Evolutionary conservation across 1,284 basidiomycete genomes (phyloP).

Genomic region (Sporisorium scitamineum): DNA sequence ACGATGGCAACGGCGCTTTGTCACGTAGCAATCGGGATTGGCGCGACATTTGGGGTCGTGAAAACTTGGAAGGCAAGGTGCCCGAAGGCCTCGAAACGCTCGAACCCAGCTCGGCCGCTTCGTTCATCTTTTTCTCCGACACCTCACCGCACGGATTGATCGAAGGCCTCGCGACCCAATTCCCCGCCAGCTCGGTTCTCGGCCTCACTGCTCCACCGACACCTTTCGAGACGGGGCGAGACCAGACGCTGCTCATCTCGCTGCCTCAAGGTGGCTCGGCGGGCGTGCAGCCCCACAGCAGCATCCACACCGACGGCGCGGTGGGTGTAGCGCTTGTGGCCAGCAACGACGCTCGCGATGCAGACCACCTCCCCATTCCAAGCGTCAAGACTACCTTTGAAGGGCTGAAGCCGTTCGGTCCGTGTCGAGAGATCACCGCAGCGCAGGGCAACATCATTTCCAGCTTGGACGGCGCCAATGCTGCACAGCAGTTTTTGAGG

Average conservation of each 20-base stretch:
- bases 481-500: constrained; percentile 77
- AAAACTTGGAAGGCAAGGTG: constrained; percentile 54
- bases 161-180: constrained; percentile 72
- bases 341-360: constrained; percentile 24
- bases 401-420: constrained; percentile 74
- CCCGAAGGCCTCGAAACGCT: constrained; percentile 38
- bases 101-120: constrained; percentile 68
- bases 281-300: constrained; percentile 64
- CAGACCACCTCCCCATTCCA: constrained; percentile 49
- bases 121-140: constrained; percentile 77
- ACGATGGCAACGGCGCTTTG: constrained; percentile 35
- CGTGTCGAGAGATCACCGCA: constrained; percentile 75
- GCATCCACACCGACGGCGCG: constrained; percentile 76
- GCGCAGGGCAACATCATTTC: constrained; percentile 84
- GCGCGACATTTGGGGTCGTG: constrained; percentile 60
- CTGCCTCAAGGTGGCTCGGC: constrained; percentile 21
- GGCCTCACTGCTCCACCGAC: constrained; percentile 82
- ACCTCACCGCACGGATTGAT: constrained; percentile 76
- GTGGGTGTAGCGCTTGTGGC: constrained; percentile 77
- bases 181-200: constrained; percentile 74
- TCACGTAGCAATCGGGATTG: constrained; percentile 45
- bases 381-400: constrained; percentile 72
- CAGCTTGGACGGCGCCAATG: constrained; percentile 76
- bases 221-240: constrained; percentile 84
- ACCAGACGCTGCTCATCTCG: constrained; percentile 79